Evolutionary conservation across 805 yeast species (phyloP).

Genomic region (Brettanomyces custersianus): DNA sequence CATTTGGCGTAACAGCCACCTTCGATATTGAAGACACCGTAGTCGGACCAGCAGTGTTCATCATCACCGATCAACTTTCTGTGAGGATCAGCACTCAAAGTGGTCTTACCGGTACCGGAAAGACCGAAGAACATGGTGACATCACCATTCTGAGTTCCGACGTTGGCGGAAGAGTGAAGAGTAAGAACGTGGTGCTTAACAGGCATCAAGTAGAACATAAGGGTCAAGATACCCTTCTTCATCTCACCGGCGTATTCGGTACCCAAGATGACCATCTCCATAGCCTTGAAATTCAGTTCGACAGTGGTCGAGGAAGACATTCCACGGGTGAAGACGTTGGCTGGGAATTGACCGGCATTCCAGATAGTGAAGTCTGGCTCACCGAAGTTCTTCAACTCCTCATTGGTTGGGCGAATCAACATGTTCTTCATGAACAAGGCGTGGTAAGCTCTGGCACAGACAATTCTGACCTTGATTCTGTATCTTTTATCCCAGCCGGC

Average conservation of each 20-base stretch:
- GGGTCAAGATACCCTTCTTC: slow-evolving; percentile 99
- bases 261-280: slow-evolving; percentile 98
- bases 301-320: slow-evolving; percentile 96
- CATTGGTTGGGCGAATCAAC: slow-evolving; percentile 90
- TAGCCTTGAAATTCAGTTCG: slow-evolving; percentile 90
- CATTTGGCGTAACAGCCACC: slow-evolving; percentile 99
- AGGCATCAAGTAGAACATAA: slow-evolving; percentile 98
- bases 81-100: slow-evolving; percentile 92
- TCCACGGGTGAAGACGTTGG: slow-evolving; percentile 90
- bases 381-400: slow-evolving; percentile 83
- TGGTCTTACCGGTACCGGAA: slow-evolving; percentile 97
- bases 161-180: slow-evolving; percentile 91
- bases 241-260: slow-evolving; percentile 99
- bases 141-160: slow-evolving; percentile 72
- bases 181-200: slow-evolving; percentile 85
- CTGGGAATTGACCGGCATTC: slow-evolving; percentile 99
- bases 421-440: slow-evolving; percentile 97
- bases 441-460: slow-evolving; percentile 97
- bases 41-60: slow-evolving; percentile 98
- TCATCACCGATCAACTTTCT: slow-evolving; percentile 95
- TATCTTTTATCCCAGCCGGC: slow-evolving; percentile 99
- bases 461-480: slow-evolving; percentile 90
- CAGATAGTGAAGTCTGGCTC: slow-evolving; percentile 97
- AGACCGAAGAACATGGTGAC: slow-evolving; percentile 94
- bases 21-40: slow-evolving; percentile 97